Base-by-base conservation (phyloP, 495 filamentous ascomycete genomes). In the Venustampulla echinocandica region DNA sequence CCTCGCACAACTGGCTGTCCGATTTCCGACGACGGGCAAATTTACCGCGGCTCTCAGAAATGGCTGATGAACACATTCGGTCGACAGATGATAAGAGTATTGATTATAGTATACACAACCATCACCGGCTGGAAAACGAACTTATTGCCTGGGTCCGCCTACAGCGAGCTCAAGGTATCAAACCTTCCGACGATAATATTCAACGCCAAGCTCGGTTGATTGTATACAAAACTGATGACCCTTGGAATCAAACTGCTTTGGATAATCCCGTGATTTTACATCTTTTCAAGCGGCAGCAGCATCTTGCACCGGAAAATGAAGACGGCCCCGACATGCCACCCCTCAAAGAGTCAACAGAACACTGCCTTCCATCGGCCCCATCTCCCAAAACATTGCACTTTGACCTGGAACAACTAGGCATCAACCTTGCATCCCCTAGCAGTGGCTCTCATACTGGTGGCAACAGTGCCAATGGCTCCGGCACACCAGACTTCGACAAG, bases 221-320 rank as follows among this genome's bases (percentile, higher is more conserved):
- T 46, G 75, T 85, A 47, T 85, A 82, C 59, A 76, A 75, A 14
- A 69, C 60, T 36, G 76, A 82, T 45, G 82, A 85, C 50, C 69
- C 70, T 15, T 87, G 80, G 80, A 84, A 85, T 46, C 81, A 84
- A 59, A 85, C 81, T 0, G 79, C 75, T 17, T 77, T 81, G 5
- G 82, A 87, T 52, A 80, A 87, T 46, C 64, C 66, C 2, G 59
- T 71, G 1, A 82, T 80, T 77, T 65, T 87, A 6, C 53, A 59
- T 15, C 55, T 61, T 4, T 76, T 77, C 27, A 59, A 59, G 34
- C 42, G 44, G 7, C 51, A 53, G 30, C 39, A 47, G 37, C 52
- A 52, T n/a, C 33, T 59, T 22, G 49, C 52, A n/a, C 56, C 52
- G 9, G 21, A 22, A 20, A 39, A 50, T 39, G 47, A 46, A 34